phyloP scores from a whole-genome alignment of 768 basidiomycete species.

The Naganishia randhawae region DNA sequence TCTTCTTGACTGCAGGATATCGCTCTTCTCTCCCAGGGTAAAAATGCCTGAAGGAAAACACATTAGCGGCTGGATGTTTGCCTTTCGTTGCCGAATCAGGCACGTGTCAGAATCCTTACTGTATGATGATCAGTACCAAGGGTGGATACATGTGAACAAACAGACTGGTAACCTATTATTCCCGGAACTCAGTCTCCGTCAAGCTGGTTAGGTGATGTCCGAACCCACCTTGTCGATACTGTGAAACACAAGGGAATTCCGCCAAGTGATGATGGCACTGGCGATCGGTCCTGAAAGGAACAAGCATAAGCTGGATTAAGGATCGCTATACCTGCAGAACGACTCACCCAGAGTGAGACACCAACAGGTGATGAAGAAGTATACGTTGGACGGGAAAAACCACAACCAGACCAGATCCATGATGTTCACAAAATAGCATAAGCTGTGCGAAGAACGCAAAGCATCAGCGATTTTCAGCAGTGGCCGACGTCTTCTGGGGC shows the following conservation, averaged over 20 bases:
- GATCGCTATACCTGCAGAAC: background rate
- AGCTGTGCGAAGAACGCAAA: slow-evolving; percentile 39
- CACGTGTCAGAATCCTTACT: slow-evolving; percentile 31
- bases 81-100: background rate
- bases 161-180: slow-evolving; percentile 66
- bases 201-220: background rate
- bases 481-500: background rate
- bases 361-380: slow-evolving; percentile 86
- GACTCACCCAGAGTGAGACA: slow-evolving; percentile 71
- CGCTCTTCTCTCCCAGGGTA: slow-evolving; percentile 55
- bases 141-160: slow-evolving; percentile 95
- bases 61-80: background rate
- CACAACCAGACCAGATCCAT: slow-evolving; percentile 89
- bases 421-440: slow-evolving; percentile 90
- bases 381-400: slow-evolving; percentile 71
- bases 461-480: slow-evolving; percentile 25
- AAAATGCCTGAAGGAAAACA: slow-evolving; percentile 19
- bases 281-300: slow-evolving; percentile 63
- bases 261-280: slow-evolving; percentile 94
- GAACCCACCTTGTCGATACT: slow-evolving; percentile 70
- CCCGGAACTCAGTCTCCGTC: background rate
- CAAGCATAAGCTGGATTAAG: background rate
- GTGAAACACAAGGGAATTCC: slow-evolving; percentile 97
- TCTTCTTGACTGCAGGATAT: slow-evolving; percentile 75
- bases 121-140: slow-evolving; percentile 80